Evolutionary conservation across 345 rosid genomes (phyloP).

Genomic region (Camelina hispida): DNA sequence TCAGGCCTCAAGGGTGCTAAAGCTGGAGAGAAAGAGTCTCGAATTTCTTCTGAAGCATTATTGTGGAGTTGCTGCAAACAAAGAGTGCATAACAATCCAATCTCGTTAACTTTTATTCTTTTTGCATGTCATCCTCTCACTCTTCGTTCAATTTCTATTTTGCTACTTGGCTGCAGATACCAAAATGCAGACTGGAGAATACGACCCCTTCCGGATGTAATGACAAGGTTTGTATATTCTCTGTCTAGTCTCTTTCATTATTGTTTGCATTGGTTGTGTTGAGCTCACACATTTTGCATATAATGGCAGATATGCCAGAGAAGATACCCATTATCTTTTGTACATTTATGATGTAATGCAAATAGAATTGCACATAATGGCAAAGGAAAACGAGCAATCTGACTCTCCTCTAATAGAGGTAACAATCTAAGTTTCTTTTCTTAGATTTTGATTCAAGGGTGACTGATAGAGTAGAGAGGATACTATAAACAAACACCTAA

Average conservation of each 20-base stretch:
- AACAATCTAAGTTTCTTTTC: conserved; percentile 19
- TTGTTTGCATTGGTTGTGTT: conserved; percentile 5
- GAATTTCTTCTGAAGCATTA: conserved; percentile 75
- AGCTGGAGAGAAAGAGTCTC: conserved; percentile 89
- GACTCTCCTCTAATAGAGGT: conserved; percentile 80
- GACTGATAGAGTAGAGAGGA: not conserved
- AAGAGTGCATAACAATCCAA: conserved; percentile 60
- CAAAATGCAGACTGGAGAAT: conserved; percentile 98
- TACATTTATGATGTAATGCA: conserved; percentile 82
- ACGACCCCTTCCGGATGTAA: conserved; percentile 87
- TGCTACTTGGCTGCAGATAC: conserved; percentile 62
- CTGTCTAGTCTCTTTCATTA: conserved; percentile 7
- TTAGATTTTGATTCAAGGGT: not conserved
- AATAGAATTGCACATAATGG: conserved; percentile 48
- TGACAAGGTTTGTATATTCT: conserved; percentile 61
- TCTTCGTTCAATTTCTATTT: conserved; percentile 15
- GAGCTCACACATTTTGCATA: conserved; percentile 27
- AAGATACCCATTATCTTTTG: conserved; percentile 93
- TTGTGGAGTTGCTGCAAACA: conserved; percentile 85
- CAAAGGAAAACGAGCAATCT: conserved; percentile 51
- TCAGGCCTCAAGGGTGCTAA: conserved; percentile 87
- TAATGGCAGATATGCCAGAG: conserved; percentile 85
- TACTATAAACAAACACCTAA: not conserved
- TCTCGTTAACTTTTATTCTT: conserved; percentile 29
- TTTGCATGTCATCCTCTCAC: conserved; percentile 8